Evolutionary conservation across 2,329 filamentous ascomycete genomes (phyloP).

Genomic region (Talaromyces funiculosus): DNA sequence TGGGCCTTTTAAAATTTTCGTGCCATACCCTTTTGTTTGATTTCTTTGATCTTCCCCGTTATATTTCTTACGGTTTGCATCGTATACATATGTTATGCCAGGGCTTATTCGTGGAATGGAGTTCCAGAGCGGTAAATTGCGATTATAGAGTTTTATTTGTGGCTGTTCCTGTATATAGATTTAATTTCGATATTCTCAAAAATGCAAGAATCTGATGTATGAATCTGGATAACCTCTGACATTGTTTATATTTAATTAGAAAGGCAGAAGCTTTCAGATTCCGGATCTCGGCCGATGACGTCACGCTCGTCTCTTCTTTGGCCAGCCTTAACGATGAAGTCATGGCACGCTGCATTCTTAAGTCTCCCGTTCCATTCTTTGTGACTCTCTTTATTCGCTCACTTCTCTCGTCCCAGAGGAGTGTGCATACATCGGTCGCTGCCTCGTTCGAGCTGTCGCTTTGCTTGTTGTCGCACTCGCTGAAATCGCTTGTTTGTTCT

Average conservation of each 20-base stretch:
- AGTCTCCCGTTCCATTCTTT: not conserved
- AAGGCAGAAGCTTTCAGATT: too few relatives aligned
- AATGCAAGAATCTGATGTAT: not conserved
- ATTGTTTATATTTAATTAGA: too few relatives aligned
- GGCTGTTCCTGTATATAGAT: not conserved
- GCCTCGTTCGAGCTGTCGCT: not conserved
- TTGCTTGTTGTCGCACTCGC: not conserved
- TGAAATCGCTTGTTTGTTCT: not conserved
- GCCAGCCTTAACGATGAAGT: not conserved
- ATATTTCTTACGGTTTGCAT: not conserved
- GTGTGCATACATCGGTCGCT: not conserved
- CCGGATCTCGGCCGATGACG: conserved; percentile 3
- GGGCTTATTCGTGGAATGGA: conserved; percentile 9
- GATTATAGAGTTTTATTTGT: not conserved
- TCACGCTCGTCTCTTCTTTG: not conserved
- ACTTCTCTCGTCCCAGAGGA: not conserved
- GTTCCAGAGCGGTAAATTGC: not conserved
- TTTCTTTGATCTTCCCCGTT: conserved; percentile 5
- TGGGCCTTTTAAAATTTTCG: not conserved
- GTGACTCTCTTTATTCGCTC: not conserved
- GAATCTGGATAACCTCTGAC: not conserved
- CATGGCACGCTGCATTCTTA: not conserved
- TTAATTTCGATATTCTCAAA: not conserved
- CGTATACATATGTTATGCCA: not conserved
- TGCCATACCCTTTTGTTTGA: conserved; percentile 4